Evolutionary conservation across 768 basidiomycete genomes (phyloP), one percentile per base, ranked within the genome.

Genomic region (Pleurotus tuber-regium): DNA sequence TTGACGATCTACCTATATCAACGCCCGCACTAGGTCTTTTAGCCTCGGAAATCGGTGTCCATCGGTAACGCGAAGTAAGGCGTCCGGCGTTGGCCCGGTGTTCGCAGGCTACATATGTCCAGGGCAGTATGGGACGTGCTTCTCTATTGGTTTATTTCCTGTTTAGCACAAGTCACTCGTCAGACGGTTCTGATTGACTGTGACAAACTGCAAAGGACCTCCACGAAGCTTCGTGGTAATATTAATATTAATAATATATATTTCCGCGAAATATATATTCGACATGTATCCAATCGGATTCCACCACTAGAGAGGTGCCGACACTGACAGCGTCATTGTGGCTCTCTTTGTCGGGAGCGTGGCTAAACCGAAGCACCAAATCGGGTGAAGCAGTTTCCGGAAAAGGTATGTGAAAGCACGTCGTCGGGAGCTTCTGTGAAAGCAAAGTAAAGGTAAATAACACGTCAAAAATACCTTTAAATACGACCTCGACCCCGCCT

Each of bases 381-480:
- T 35, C n/a, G 19, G 46, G 31, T 30, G 46, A 48, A 30, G 28
- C 46, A 18, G 30, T 48, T 48, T 23, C 46, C 46, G n/a, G 30
- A 48, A 48, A 33, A 21, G 46, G 46, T 48, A 26, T 46, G 46
- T 48, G 46, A 48, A 48, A 31, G 14, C 14, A 9, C 30, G 14
- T 48, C 46, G 46, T 48, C 46, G 28, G 23, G 18, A 31, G 46
- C 46, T 48, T 48, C 46, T 48, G 46, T 48, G 46, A 33, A 23
- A 14, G 19, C 23, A 26, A 44, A 26, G 26, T 24, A 26, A 26
- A 21, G 18, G 31, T 19, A 31, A 48, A 31, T 48, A 48, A 48
- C n/a, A 48, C 46, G 46, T 48, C 46, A 48, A 48, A 24, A 46
- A 48, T 18, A 8, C 29, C 46, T 70, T 75, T 71, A 74, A 67